Evolutionary conservation across 768 basidiomycete species (phyloP), one percentile per base, ranked within the genome.

Genomic region (Trametes cinnabarina): DNA sequence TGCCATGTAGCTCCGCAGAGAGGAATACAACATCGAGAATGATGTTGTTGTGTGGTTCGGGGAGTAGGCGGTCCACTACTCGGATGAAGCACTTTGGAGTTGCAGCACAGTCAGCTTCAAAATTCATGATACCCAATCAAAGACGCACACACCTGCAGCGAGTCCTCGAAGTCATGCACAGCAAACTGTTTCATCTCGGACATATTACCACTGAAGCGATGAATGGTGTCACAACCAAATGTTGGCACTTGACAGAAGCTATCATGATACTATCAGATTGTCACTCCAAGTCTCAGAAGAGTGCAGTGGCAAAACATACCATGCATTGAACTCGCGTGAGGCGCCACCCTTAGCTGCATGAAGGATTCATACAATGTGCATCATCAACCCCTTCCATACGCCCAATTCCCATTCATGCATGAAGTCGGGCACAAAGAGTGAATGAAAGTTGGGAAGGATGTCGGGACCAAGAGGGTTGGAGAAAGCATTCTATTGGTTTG

Each of bases 391-490:
- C 49, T 77, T 76, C 67, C 74, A 78, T 0, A 73, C 65, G 0
- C 79, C 77, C 0, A 78, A 61, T 47, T 79, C 74, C 30, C 75
- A 67, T 40, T 79, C 74, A 34, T 79, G 77, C 55, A 80, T 42
- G 14, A 79, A 60, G 47, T 80, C 75, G 0, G 68, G 64, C 0
- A 71, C 63, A 0, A 78, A 65, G 14, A 72, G 34, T 2, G 20
- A 7, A 4, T 51, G 25, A 7, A 41, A 39, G 25, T 51, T 41
- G 3, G 66, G 0, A 0, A 20, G 44, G 59, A 74, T 3, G 70
- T 32, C 30, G 30, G 19, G 34, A 74, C 58, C 23, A 68, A 75
- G 57, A 0, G 23, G 23, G 0, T 65, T 58, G 0, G 69, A 70
- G 51, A 79, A 73, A 2, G 72, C 57, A 46, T 76, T 78, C 77